Base-by-base conservation (phyloP, 331 rosid genomes). In the Pyrus hybrid region DNA sequence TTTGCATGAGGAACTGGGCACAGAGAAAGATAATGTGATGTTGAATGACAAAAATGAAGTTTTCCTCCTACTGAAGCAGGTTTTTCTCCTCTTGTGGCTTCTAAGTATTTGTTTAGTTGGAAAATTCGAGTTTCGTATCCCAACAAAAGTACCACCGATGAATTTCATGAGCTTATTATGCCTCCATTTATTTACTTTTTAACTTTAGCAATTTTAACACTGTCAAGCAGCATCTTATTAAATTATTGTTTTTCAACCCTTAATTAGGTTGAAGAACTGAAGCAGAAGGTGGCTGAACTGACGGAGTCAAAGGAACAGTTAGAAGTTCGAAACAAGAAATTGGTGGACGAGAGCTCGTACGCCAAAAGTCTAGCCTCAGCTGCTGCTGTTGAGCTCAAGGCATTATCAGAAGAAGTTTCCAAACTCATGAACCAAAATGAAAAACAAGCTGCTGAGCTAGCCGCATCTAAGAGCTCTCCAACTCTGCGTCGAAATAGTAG, bases 361-460 rank as follows among this genome's bases (percentile, higher is more conserved):
- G 99, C 99, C 67, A 95, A 95, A 82, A 97, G 97, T 76, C 83
- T 95, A 67, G 99, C 99, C 67, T 95, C 99, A 43, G 99, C 99
- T 72, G 99, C 99, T 17, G 99, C 97, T 7, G 97, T 92, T 73
- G 99, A 95, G 86, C 97, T 95, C 64, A 95, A 95, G 86, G 97
- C 97, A 73, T 79, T 95, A 63, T 87, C 99, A 23, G 99, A 92
- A 88, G 99, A 95, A 86, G 97, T 95, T 68, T 81, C 99, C 70
- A 95, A 95, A 82, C 96, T 90, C 68, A 92, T 92, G 99, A 92
- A 86, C 77, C 91, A 90, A 28, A 95, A 92, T 13, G 99, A 92
- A 74, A 92, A 85, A 80, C 85, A 89, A 45, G 81, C 90, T 25
- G 83, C 92, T 18, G 97, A 95, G 78, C 87, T 89, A 60, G 88